Conservation (phyloP, 306 rosid genomes). For the Medicago ruthenica region DNA sequence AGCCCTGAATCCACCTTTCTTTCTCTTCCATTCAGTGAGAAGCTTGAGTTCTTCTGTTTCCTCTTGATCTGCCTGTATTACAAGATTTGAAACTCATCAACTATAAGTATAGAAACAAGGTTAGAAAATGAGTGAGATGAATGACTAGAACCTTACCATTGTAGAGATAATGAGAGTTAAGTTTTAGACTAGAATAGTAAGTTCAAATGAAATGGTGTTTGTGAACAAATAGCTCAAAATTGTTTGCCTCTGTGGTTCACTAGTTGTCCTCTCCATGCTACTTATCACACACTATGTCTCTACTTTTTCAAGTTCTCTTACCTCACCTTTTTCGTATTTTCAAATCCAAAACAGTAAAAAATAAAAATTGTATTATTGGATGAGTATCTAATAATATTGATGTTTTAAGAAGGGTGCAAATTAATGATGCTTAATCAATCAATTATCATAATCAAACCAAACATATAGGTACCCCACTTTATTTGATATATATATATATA, state of each 20-base stretch:
- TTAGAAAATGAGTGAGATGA: conserved; percentile 20
- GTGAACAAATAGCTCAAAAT: conserved; percentile 51
- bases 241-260: conserved; percentile 44
- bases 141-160: conserved; percentile 46
- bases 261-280: conserved; percentile 40
- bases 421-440: conserved; percentile 51
- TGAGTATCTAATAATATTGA: not conserved
- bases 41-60: conserved; percentile 53
- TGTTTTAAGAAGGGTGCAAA: conserved; percentile 33
- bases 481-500: conserved; percentile 18
- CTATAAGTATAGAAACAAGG: not conserved
- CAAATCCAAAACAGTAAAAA: conserved; percentile 41
- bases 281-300: conserved; percentile 44
- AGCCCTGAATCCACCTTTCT: conserved; percentile 79
- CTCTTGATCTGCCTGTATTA: conserved; percentile 50
- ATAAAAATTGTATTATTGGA: conserved; percentile 37
- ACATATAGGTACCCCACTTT: conserved; percentile 50
- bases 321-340: conserved; percentile 40
- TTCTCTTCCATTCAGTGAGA: conserved; percentile 44
- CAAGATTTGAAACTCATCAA: conserved; percentile 45
- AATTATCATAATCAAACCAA: conserved; percentile 43
- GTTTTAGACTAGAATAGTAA: conserved; percentile 42
- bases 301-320: conserved; percentile 36
- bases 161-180: conserved; percentile 31
- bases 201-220: conserved; percentile 40